Conservation (phyloP, 75 land plant genomes). For the Chamaecyparis obtusa region DNA sequence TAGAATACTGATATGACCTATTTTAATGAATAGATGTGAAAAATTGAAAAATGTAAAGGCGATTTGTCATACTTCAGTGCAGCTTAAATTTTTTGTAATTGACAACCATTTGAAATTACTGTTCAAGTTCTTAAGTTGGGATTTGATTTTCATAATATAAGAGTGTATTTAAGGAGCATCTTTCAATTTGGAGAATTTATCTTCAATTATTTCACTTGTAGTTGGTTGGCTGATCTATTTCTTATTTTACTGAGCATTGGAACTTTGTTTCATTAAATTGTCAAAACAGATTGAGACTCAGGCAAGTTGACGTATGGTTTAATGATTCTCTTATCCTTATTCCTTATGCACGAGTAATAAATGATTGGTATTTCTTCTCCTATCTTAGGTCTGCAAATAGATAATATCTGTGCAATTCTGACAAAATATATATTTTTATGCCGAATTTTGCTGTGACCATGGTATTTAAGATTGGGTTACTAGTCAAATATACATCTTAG, state of each 20-base stretch:
- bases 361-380: not conserved
- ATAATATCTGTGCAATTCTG: not conserved
- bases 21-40: not conserved
- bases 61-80: not conserved
- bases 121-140: not conserved
- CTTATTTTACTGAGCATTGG: not conserved
- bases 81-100: not conserved
- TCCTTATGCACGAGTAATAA: not conserved
- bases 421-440: not conserved
- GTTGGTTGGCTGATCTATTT: not conserved
- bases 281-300: not conserved
- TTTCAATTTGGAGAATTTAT: not conserved
- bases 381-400: not conserved
- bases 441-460: not conserved
- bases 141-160: not conserved
- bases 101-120: not conserved
- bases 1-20: not conserved
- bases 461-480: not conserved
- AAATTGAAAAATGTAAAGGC: not conserved
- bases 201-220: not conserved
- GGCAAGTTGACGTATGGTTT: not conserved
- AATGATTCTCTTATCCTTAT: not conserved
- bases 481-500: not conserved
- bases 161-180: not conserved
- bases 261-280: not conserved